Evolutionary conservation across 306 rosid genomes (phyloP), one percentile per base, ranked within the genome.

Genomic region (Hippophae gyantsensis): DNA sequence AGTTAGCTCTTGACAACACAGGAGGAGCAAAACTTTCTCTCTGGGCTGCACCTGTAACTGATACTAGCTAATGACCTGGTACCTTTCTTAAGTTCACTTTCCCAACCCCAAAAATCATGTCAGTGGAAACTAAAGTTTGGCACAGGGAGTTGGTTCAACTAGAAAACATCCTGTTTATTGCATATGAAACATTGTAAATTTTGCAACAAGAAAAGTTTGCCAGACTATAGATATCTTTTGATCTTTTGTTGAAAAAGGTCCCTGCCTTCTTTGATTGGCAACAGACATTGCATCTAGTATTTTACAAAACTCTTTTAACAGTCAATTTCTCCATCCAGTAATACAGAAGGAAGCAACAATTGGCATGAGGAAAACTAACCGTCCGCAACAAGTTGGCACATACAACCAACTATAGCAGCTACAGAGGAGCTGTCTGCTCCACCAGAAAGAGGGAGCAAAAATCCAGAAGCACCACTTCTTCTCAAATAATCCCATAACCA

Each of bases 371-470:
- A 46, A 45, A 69, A 56, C 78, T 47, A 56, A 86, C 99, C 99
- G 80, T 88, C 80, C 67, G 85, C 82, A 42, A 92, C 94, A 75
- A 92, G 88, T 67, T 92, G 97, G 72, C 95, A 92, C 99, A 88
- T 86, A 85, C 94, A 88, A 55, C 97, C 97, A 68, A 88, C 99
- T 70, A 92, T 85, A 11, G 96, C 95, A 63, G 99, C 97, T 13
- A 92, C 99, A 44, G 97, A 72, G 47, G 95, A 92, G 83, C 97
- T 88, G 78, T 92, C 99, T 54, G 99, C 99, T 69, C 99, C 99
- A 63, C 99, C 99, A 51, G 96, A 92, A 60, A 92, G 94, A 58
- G 99, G 99, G 64, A 92, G 95, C 79, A 92, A 79, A 82, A 92
- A 92, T 54, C 99, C 99, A 65, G 95, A 92, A 58, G 99, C 99